Evolutionary conservation across 768 basidiomycete genomes (phyloP).

Genomic region (Pleurotus djamor): DNA sequence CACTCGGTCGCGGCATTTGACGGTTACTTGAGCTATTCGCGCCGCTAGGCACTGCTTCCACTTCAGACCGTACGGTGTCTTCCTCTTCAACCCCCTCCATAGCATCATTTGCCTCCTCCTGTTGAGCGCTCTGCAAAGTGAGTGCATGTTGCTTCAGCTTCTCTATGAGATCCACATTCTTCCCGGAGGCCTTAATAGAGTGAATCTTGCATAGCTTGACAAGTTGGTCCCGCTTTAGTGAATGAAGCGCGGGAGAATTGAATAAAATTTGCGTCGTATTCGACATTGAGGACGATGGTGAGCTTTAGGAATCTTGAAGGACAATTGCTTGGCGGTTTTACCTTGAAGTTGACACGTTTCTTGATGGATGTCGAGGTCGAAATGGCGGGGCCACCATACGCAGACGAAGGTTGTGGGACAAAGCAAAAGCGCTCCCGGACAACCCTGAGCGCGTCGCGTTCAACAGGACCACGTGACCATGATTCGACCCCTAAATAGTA

Average conservation of each 20-base stretch:
- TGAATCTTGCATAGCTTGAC: slow-evolving; percentile 85
- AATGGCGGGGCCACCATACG: no score
- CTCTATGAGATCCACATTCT: slow-evolving; percentile 72
- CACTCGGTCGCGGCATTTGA: slow-evolving; percentile 57
- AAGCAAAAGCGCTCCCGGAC: neutral
- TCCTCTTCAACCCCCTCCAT: neutral
- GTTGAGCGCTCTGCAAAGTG: slow-evolving; percentile 58
- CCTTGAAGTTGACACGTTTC: neutral
- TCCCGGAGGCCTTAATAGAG: slow-evolving; percentile 75
- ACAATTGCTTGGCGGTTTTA: neutral
- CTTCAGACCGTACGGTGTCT: neutral
- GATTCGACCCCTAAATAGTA: neutral
- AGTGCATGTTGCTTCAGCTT: slow-evolving; percentile 67
- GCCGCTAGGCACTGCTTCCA: neutral
- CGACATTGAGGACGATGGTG: slow-evolving; percentile 38
- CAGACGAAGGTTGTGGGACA: neutral
- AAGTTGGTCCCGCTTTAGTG: slow-evolving; percentile 82
- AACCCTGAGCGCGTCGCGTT: slow-evolving; percentile 3
- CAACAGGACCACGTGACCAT: neutral
- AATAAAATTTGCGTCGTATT: slow-evolving; percentile 79
- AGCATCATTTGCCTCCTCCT: slow-evolving; percentile 13
- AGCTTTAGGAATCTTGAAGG: neutral
- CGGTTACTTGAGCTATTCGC: slow-evolving; percentile 3
- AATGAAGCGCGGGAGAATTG: slow-evolving; percentile 81
- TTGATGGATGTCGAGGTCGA: no score